Percentiles rank a stretch among this genome's conserved stretches.
Evolutionary conservation across 2,329 filamentous ascomycete genomes (phyloP).

Genomic region (Lojkania enalia): DNA sequence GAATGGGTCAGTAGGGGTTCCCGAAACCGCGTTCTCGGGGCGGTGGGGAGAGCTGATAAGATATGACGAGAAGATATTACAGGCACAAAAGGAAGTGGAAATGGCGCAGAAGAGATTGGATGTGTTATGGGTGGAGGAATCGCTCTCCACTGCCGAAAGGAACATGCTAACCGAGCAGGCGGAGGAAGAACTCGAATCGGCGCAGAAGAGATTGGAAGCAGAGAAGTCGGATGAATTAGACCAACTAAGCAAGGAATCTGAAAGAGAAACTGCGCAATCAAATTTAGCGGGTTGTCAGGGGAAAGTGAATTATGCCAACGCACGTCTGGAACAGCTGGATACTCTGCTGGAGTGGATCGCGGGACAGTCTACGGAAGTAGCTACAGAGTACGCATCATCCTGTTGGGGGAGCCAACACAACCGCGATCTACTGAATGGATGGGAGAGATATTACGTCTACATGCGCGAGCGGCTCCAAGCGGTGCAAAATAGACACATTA

Average conservation of each 20-base stretch:
- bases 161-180: constrained; percentile 4
- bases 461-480: constrained; percentile 5
- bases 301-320: constrained; percentile 4
- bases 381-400: constrained; percentile 5
- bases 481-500: constrained; percentile 1
- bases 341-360: constrained; percentile 8
- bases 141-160: constrained; percentile 1
- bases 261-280: constrained; percentile 1
- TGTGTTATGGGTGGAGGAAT: constrained; percentile 3
- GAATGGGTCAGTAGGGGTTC: constrained; percentile 7
- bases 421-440: constrained; percentile 8
- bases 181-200: constrained; percentile 5
- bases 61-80: constrained; percentile 5
- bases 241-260: constrained; percentile 2
- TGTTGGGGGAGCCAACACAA: constrained; percentile 7
- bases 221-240: constrained; percentile 7
- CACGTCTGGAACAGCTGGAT: constrained; percentile 7
- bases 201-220: constrained; percentile 7
- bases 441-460: constrained; percentile 7
- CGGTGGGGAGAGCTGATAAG: constrained; percentile 1
- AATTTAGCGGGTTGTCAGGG: not conserved
- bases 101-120: constrained; percentile 7
- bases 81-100: constrained; percentile 8
- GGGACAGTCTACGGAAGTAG: constrained; percentile 5
- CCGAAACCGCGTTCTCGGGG: constrained; percentile 1